These are phyloP conservation scores for Hortaea sp. DNA, from an alignment of 2,329 filamentous ascomycete genomes.

Conservation along the genomic window DNA sequence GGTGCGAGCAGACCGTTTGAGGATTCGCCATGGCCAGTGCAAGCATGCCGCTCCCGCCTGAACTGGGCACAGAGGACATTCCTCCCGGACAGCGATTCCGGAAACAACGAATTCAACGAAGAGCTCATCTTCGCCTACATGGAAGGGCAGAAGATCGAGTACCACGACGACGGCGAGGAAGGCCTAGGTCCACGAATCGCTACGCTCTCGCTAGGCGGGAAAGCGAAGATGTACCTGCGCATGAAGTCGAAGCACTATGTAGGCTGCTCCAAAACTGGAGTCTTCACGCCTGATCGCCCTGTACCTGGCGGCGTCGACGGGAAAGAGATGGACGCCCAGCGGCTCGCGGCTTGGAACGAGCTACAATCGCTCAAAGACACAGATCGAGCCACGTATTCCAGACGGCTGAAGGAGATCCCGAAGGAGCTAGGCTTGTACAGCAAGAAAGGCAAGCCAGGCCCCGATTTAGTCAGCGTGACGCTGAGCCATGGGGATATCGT, in stretches of 20 bases:
- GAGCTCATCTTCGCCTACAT: slow-evolving; percentile 54
- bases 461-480: slow-evolving; percentile 32
- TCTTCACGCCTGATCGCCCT: slow-evolving; percentile 24
- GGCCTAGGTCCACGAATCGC: slow-evolving; percentile 54
- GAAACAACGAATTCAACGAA: slow-evolving; percentile 48
- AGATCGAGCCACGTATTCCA: slow-evolving; percentile 15
- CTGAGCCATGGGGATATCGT: slow-evolving; percentile 55
- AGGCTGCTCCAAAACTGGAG: slow-evolving; percentile 25
- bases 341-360: slow-evolving; percentile 22
- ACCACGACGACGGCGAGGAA: slow-evolving; percentile 57
- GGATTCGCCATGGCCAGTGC: slow-evolving; percentile 37
- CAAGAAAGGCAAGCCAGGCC: slow-evolving; percentile 23
- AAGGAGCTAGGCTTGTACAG: slow-evolving; percentile 28
- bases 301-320: slow-evolving; percentile 13
- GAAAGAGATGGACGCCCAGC: slow-evolving; percentile 23
- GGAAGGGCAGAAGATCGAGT: slow-evolving; percentile 50
- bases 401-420: slow-evolving; percentile 24
- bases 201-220: slow-evolving; percentile 50
- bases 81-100: slow-evolving; percentile 19
- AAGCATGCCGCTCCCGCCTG: slow-evolving; percentile 42
- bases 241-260: slow-evolving; percentile 43
- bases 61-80: slow-evolving; percentile 45
- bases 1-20: slow-evolving; percentile 43
- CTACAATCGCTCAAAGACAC: slow-evolving; percentile 15
- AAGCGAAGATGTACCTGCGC: slow-evolving; percentile 48